Evolutionary conservation across 805 yeast genomes (phyloP).

Genomic region (Kregervanrija pseudodelftensis): DNA sequence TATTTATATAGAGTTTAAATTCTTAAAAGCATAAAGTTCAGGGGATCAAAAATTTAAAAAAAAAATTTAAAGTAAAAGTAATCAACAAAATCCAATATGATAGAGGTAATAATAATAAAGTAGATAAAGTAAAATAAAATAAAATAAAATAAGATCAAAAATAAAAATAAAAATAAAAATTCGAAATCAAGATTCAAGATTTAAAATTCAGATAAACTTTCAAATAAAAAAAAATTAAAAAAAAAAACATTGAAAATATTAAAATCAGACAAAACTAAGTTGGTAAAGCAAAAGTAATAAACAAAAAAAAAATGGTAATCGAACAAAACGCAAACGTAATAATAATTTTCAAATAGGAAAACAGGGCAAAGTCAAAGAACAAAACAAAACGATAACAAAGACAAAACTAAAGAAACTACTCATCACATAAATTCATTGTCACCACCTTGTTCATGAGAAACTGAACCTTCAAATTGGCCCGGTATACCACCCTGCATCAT

Average conservation of each 20-base stretch:
- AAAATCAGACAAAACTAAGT: slow-evolving; percentile 1
- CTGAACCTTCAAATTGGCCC: no score
- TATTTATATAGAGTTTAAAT: no score
- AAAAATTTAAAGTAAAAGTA: not conserved
- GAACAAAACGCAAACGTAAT: not conserved
- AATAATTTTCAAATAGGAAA: not conserved
- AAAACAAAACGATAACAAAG: not conserved
- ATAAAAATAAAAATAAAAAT: not conserved
- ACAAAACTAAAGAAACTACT: not conserved
- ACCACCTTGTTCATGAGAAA: no score
- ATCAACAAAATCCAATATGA: not conserved
- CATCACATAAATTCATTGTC: not conserved
- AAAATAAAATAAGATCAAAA: slow-evolving; percentile 3
- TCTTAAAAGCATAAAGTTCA: no score
- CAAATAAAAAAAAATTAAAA: not conserved
- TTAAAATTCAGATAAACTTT: no score
- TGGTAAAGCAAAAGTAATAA: not conserved
- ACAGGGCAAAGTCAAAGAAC: slow-evolving; percentile 1
- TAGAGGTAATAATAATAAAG: slow-evolving; percentile 1
- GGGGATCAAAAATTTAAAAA: not conserved
- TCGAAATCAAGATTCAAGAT: no score
- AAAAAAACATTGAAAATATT: not conserved
- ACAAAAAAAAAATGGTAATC: not conserved
- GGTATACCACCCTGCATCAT: slow-evolving; percentile 7
- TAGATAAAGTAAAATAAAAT: slow-evolving; percentile 1